Base-by-base conservation (phyloP, 192 early-diverging fungal species). In the Rhizophagus prolifer region DNA sequence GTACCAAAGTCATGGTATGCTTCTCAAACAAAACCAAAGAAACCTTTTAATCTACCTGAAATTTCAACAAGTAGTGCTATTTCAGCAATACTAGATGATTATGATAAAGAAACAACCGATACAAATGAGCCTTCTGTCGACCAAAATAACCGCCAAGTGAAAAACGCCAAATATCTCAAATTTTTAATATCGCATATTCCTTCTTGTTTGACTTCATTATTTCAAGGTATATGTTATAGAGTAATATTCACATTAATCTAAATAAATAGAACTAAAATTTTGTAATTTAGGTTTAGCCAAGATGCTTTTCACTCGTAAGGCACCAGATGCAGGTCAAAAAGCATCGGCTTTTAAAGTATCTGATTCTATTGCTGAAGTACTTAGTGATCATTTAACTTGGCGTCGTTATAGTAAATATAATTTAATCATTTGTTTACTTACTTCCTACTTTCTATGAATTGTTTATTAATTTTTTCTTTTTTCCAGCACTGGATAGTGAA, bases 1-100 rank as follows among this genome's bases (percentile, higher is more conserved):
- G 83, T 94, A 10, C 92, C 90, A 9, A 85, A 86, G 75, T 61
- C 83, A n/a, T 95, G 94, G 94, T 91, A 92, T 81, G 82, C 85
- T 26, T 80, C 80, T 21, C 80, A 61, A 38, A 80, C 80, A 34
- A 85, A 78, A 63, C 54, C 62, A 26, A 90, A 80, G 66, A 87
- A 85, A 61, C 36, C 67, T 13, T 64, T 68, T 47, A 77, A 12
- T 68, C 28, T 44, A 2, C 59, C 74, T 2, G 65, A 67, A 67
- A n/a, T 38, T 38, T 36, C 65, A n/a, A 31, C 63, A 34, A 28
- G 30, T 34, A 14, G 16, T 21, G 21, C 65, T 44, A 54, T 54
- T 54, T 46, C 31, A 34, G 16, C 41, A 28, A 58, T 76, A 21
- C 54, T 81, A 9, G 75, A 84, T 2, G 83, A 84, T 26, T 70